phyloP scores from a whole-genome alignment of 164 flowering plant species.

The Dillenia turbinata region DNA sequence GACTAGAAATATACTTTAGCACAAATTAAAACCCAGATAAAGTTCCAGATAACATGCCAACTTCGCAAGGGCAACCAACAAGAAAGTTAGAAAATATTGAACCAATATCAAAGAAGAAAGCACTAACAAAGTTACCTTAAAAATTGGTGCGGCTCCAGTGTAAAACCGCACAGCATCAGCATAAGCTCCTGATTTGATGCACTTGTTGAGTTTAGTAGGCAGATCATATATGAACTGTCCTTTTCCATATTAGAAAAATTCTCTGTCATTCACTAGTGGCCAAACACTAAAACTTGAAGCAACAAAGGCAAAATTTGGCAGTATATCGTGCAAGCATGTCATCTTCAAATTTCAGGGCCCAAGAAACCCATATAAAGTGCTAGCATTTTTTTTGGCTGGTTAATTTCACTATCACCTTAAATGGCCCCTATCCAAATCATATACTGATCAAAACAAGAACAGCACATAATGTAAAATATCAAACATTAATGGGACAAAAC shows the following conservation, averaged over 20 bases:
- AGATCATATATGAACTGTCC: slow-evolving; percentile 97
- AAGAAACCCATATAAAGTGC: too few relatives aligned
- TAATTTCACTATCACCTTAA: too few relatives aligned
- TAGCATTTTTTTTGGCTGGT: too few relatives aligned
- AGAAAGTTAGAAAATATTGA: not conserved
- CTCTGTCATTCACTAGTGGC: slow-evolving; percentile 30
- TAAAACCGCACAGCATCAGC: slow-evolving; percentile 90
- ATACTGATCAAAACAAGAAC: too few relatives aligned
- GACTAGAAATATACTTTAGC: too few relatives aligned
- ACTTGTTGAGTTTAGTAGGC: slow-evolving; percentile 86
- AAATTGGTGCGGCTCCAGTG: slow-evolving; percentile 95
- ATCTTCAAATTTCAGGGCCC: too few relatives aligned
- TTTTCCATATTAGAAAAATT: slow-evolving; percentile 39
- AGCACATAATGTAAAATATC: too few relatives aligned
- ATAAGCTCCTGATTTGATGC: slow-evolving; percentile 92
- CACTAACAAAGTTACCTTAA: slow-evolving; percentile 52
- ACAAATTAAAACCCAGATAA: too few relatives aligned
- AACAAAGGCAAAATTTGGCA: slow-evolving; percentile 1
- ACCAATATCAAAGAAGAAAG: not conserved
- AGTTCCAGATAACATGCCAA: too few relatives aligned
- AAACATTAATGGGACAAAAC: too few relatives aligned
- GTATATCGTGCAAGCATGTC: too few relatives aligned
- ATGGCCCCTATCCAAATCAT: too few relatives aligned
- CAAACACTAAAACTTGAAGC: slow-evolving; percentile 15
- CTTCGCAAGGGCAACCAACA: not conserved